Conservation (phyloP, 108 stramenopile species). For the Bacterosira constricta region DNA sequence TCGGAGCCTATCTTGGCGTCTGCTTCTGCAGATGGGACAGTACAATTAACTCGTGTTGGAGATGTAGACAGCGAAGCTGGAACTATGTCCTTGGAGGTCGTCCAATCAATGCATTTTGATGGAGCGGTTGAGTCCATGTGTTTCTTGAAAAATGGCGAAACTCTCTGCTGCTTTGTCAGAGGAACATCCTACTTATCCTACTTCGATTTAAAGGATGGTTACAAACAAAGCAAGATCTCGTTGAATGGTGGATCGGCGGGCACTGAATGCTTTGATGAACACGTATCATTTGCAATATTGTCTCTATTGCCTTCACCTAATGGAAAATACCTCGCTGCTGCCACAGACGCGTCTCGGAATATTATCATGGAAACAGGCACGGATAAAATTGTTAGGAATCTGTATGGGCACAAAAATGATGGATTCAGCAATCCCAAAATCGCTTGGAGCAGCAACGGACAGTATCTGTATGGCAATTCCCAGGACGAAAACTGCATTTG, state of each 20-base stretch:
- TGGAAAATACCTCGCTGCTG: constrained; percentile 69
- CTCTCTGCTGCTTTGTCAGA: constrained; percentile 75
- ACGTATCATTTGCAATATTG: constrained; percentile 85
- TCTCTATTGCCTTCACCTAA: constrained; percentile 61
- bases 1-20: constrained; percentile 66
- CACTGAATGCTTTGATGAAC: constrained; percentile 73
- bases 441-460: constrained; percentile 75
- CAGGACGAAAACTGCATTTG: constrained; percentile 70
- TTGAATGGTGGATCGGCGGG: constrained; percentile 60
- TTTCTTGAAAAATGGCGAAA: constrained; percentile 63
- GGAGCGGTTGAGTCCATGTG: constrained; percentile 72
- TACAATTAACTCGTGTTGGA: constrained; percentile 61
- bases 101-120: constrained; percentile 69
- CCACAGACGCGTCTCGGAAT: constrained; percentile 83
- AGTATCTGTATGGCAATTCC: constrained; percentile 80
- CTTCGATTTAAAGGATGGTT: constrained; percentile 67
- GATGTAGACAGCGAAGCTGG: constrained; percentile 20
- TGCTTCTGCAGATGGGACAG: constrained; percentile 79
- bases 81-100: constrained; percentile 15
- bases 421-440: constrained; percentile 78
- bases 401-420: constrained; percentile 85
- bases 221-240: constrained; percentile 60
- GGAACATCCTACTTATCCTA: constrained; percentile 66
- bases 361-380: constrained; percentile 71
- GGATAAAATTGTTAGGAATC: constrained; percentile 67